Percentiles rank a stretch among this genome's conserved stretches.
These are phyloP conservation scores for Penicillium aurantiogriseum DNA, from an alignment of 2,329 filamentous ascomycete genomes.

Conservation along the genomic window DNA sequence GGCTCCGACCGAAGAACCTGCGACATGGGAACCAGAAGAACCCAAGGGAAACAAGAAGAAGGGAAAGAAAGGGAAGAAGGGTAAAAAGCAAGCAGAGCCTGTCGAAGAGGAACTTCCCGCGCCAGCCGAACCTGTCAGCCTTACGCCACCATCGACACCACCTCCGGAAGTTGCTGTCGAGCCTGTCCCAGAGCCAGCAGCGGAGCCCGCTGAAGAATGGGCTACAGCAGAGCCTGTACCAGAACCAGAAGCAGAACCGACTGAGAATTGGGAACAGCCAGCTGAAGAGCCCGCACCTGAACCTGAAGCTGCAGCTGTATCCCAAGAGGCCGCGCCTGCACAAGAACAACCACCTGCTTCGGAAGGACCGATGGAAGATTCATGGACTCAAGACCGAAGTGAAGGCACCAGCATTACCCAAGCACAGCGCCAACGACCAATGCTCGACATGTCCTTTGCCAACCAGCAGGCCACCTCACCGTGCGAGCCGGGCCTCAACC, in stretches of 20 bases:
- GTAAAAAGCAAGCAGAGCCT: slow-evolving; percentile 25
- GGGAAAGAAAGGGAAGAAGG: slow-evolving; percentile 31
- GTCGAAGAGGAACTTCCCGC: slow-evolving; percentile 26
- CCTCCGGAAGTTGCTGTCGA: slow-evolving; percentile 23
- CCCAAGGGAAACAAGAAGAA: slow-evolving; percentile 17
- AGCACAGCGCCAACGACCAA: slow-evolving; percentile 14
- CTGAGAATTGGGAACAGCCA: slow-evolving; percentile 1
- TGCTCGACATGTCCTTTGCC: slow-evolving; percentile 40
- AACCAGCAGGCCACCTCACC: slow-evolving; percentile 33
- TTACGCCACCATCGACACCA: slow-evolving; percentile 42
- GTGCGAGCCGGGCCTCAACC: slow-evolving; percentile 32
- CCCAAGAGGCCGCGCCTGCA: neutral
- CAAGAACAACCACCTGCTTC: neutral
- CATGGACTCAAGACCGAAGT: slow-evolving; percentile 6
- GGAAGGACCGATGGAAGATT: slow-evolving; percentile 3
- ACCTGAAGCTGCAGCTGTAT: neutral
- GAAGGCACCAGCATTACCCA: neutral
- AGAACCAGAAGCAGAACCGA: slow-evolving; percentile 4
- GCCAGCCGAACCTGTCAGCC: slow-evolving; percentile 13
- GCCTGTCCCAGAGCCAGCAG: slow-evolving; percentile 2
- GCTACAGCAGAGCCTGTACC: neutral
- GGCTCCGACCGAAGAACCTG: neutral
- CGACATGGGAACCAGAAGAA: neutral
- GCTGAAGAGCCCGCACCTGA: neutral
- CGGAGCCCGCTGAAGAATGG: slow-evolving; percentile 8